phyloP scores from a whole-genome alignment of 2,329 filamentous ascomycete species.

The Nigrospora oryzae region DNA sequence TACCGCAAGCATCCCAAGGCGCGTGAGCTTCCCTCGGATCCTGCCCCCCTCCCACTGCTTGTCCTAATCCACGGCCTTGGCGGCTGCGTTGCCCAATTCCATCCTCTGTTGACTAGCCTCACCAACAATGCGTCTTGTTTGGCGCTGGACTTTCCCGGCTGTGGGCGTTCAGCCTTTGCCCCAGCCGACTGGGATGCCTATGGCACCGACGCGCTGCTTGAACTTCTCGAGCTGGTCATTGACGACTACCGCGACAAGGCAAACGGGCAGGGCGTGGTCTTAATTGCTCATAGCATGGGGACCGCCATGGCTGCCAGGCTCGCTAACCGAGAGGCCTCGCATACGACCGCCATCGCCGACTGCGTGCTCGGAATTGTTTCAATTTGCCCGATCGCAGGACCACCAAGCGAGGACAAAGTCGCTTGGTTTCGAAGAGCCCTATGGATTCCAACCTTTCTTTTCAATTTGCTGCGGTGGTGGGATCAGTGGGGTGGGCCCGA shows the following conservation, averaged over 20 bases:
- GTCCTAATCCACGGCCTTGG: constrained; percentile 91
- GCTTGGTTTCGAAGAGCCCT: constrained; percentile 48
- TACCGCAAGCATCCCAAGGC: constrained; percentile 74
- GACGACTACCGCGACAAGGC: constrained; percentile 61
- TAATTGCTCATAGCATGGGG: constrained; percentile 88
- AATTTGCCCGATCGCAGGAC: constrained; percentile 68
- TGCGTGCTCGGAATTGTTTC: constrained; percentile 70
- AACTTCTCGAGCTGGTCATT: constrained; percentile 68
- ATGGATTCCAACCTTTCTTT: constrained; percentile 61
- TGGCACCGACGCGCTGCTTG: constrained; percentile 63
- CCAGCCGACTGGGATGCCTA: constrained; percentile 72
- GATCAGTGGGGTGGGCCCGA: constrained; percentile 71
- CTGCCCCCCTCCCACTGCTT: constrained; percentile 69
- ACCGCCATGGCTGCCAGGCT: constrained; percentile 69
- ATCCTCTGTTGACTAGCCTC: constrained; percentile 71
- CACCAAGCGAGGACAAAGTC: constrained; percentile 46
- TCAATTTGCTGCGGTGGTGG: constrained; percentile 69
- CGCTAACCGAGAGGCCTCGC: constrained; percentile 39
- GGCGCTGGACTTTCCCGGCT: constrained; percentile 84
- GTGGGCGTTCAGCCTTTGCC: constrained; percentile 70
- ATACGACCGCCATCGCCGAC: constrained; percentile 44
- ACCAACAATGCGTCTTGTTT: constrained; percentile 77
- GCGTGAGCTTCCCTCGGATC: constrained; percentile 67
- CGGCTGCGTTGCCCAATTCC: constrained; percentile 85
- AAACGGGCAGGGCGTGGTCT: constrained; percentile 69